Conservation (phyloP, 305 asterid species). For the Fraxinus latifolia region DNA sequence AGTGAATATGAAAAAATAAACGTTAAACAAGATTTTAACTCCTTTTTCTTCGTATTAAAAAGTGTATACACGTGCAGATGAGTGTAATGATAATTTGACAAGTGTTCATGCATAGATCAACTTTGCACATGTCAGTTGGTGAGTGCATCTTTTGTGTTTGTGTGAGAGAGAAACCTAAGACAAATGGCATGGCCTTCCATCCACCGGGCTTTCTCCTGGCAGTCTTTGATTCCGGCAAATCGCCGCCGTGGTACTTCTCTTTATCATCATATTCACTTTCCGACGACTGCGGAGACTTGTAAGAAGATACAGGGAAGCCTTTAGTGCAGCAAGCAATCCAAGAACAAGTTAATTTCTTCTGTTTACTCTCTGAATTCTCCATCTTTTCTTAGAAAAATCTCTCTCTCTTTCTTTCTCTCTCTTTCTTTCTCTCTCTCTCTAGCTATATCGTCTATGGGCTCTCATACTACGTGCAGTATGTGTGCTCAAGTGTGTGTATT, state of each 20-base stretch:
- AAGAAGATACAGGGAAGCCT: constrained; percentile 31
- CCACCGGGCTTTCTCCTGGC: constrained; percentile 52
- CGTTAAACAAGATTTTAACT: background rate
- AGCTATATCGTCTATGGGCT: background rate
- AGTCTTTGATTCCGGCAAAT: constrained; percentile 11
- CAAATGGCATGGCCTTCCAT: constrained; percentile 71
- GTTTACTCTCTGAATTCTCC: constrained; percentile 6
- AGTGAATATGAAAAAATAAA: background rate
- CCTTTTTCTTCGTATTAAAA: background rate
- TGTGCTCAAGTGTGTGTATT: background rate
- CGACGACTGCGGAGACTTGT: constrained; percentile 27
- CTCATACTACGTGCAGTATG: background rate
- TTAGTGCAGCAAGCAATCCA: constrained; percentile 27
- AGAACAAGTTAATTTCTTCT: constrained; percentile 15
- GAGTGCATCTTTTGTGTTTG: background rate
- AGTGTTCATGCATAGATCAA: background rate
- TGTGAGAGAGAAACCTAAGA: constrained; percentile 43
- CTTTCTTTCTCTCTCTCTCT: background rate
- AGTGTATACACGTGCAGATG: background rate
- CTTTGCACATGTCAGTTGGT: background rate
- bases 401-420: background rate
- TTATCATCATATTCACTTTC: constrained; percentile 32
- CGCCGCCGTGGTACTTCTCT: constrained; percentile 13
- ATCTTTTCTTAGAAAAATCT: background rate
- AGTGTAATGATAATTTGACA: background rate